Base-by-base conservation (phyloP, 768 basidiomycete genomes). In the Lepiota venenata region DNA sequence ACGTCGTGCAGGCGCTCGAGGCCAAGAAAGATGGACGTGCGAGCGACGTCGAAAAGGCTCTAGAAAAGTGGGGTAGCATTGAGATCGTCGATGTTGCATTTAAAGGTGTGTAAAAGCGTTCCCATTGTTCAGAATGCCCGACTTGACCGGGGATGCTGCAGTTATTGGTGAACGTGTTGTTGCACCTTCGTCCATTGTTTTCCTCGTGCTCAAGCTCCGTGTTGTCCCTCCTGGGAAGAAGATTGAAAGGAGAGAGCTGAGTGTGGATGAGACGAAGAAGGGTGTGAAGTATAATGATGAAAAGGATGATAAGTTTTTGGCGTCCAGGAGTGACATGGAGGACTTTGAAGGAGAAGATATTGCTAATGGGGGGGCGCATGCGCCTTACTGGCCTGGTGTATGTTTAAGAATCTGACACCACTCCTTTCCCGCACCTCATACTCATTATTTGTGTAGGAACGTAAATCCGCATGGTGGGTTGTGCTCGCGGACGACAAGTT, bases 401-500 rank as follows among this genome's bases (percentile, higher is more conserved):
- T 41, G 87, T 74, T 38, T 40, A 29, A 39, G 25, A 25, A 25
- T 25, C 25, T 25, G 29, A 21, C 43, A 35, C 38, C 12, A 15
- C 41, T 3, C 20, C n/a, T 45, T 32, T 41, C n/a, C 46, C 7
- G 47, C 15, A 0, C 12, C 14, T 10, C 3, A 18, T 38, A 57
- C 22, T 55, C 11, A 37, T 47, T 38, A 7, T 46, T 38, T 61
- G 32, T 54, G 5, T 50, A 95, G 91, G 78, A 85, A 52, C 92
- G 93, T 56, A 95, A 91, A 69, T 89, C 95, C 0, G 78, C 83
- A 20, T 98, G 93, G 92, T 95, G 93, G 89, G 75, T 96, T 49
- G 79, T 96, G 10, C 81, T 97, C 18, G 90, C 87, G 0, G 94
- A 97, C 64, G 85, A 89, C 56, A 94, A 93, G 68, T 79, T 82